phyloP scores from a whole-genome alignment of 2,329 filamentous ascomycete genomes.

The Pyricularia sp. region DNA sequence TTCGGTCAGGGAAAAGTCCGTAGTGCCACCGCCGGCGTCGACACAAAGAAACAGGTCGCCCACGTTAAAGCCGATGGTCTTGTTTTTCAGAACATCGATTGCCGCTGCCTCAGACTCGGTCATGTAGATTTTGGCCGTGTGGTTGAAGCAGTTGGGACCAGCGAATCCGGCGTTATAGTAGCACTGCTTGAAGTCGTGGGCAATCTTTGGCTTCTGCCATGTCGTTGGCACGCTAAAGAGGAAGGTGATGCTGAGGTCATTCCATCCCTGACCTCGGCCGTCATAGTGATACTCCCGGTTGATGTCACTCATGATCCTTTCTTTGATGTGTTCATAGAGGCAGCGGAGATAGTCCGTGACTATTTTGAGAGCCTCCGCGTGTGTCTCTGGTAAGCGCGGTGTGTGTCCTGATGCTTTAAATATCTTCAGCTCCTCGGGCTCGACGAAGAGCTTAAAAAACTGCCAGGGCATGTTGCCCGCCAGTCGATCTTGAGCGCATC shows the following conservation, averaged over 20 bases:
- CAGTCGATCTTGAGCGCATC: slow-evolving; percentile 37
- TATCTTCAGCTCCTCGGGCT: slow-evolving; percentile 31
- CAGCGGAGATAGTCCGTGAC: slow-evolving; percentile 38
- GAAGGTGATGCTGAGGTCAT: slow-evolving; percentile 2
- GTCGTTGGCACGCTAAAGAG: too few relatives aligned
- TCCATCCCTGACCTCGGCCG: slow-evolving; percentile 27
- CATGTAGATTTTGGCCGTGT: too few relatives aligned
- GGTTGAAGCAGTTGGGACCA: too few relatives aligned
- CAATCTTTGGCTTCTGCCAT: too few relatives aligned
- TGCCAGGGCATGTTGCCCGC: slow-evolving; percentile 27
- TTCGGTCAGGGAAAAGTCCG: too few relatives aligned
- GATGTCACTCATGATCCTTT: slow-evolving; percentile 22
- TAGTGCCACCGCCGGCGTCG: too few relatives aligned
- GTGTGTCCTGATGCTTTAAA: slow-evolving; percentile 28
- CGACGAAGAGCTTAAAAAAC: slow-evolving; percentile 48
- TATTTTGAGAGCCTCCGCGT: slow-evolving; percentile 34
- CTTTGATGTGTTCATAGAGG: slow-evolving; percentile 38
- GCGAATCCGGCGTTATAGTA: too few relatives aligned
- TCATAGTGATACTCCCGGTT: neutral
- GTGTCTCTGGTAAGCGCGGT: slow-evolving; percentile 26
- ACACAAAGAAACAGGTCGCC: too few relatives aligned
- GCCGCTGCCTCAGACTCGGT: too few relatives aligned
- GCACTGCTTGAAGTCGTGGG: too few relatives aligned
- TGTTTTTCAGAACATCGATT: too few relatives aligned
- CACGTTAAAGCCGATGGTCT: too few relatives aligned